Conservation (phyloP, 2,329 filamentous ascomycete genomes). For the Kalmusia sp. region DNA sequence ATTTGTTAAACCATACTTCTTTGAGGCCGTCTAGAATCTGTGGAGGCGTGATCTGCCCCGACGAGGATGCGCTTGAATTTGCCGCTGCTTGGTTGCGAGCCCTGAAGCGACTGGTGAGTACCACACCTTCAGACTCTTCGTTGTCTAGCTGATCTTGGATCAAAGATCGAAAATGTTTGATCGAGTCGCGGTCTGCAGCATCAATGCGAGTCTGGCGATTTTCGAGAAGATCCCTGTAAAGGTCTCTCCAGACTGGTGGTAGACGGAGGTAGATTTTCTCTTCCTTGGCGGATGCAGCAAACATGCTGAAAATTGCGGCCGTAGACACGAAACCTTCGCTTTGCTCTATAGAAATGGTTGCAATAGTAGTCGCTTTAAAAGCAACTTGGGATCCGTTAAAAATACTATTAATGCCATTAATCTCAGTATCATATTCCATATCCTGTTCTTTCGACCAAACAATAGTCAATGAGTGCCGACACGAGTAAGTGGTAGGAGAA, state of each 20-base stretch:
- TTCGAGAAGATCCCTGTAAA: slow-evolving; percentile 81
- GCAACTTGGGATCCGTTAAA: slow-evolving; percentile 58
- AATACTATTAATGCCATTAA: slow-evolving; percentile 52
- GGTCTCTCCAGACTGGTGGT: slow-evolving; percentile 80
- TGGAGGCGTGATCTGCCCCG: slow-evolving; percentile 37
- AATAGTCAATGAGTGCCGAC: slow-evolving; percentile 76
- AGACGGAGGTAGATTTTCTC: slow-evolving; percentile 84
- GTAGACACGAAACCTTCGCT: slow-evolving; percentile 89
- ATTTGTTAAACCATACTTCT: slow-evolving; percentile 61
- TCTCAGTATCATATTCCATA: slow-evolving; percentile 50
- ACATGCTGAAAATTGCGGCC: slow-evolving; percentile 80
- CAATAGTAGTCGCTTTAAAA: slow-evolving; percentile 77
- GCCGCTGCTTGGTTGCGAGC: slow-evolving; percentile 44
- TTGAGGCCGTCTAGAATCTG: slow-evolving; percentile 51
- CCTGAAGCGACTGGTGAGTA: slow-evolving; percentile 78
- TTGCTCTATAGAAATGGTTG: slow-evolving; percentile 77
- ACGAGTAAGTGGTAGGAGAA: slow-evolving; percentile 77
- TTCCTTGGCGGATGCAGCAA: slow-evolving; percentile 78
- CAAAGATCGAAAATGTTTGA: slow-evolving; percentile 73
- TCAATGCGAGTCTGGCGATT: slow-evolving; percentile 74
- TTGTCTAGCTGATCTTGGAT: slow-evolving; percentile 71
- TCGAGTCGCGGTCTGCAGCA: slow-evolving; percentile 69
- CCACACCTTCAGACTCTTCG: slow-evolving; percentile 60
- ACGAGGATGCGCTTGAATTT: slow-evolving; percentile 34
- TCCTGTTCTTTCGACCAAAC: slow-evolving; percentile 80